Percentiles rank a stretch among this genome's conserved stretches.
Evolutionary conservation across 2,329 filamentous ascomycete species (phyloP).

Genomic region (Fusarium sp.): DNA sequence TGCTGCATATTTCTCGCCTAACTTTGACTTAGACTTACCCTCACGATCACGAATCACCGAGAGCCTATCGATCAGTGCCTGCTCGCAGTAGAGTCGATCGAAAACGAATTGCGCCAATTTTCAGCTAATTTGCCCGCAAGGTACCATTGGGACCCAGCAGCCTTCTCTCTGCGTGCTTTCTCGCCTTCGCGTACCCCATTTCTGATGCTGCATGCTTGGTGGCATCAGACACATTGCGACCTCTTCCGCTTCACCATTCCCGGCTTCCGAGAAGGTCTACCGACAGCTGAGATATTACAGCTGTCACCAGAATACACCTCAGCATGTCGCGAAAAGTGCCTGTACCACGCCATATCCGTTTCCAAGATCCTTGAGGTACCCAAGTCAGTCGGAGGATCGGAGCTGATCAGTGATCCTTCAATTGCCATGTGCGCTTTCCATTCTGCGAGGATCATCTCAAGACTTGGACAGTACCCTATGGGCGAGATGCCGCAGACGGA

Average conservation of each 20-base stretch:
- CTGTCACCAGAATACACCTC: not conserved
- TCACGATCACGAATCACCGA: constrained; percentile 36
- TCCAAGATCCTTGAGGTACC: not conserved
- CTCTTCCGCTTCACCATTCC: constrained; percentile 40
- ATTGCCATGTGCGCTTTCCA: constrained; percentile 29
- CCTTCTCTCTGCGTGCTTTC: constrained; percentile 36
- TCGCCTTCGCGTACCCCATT: constrained; percentile 35
- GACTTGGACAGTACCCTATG: constrained; percentile 19
- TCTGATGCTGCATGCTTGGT: constrained; percentile 42
- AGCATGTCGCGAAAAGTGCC: constrained; percentile 11
- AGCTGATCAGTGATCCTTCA: constrained; percentile 20
- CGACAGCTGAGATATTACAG: not conserved
- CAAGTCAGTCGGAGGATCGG: not conserved
- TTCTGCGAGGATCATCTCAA: constrained; percentile 23
- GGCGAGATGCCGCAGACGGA: constrained; percentile 3
- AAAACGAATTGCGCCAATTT: constrained; percentile 16
- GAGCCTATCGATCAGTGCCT: constrained; percentile 23
- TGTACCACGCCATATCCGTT: constrained; percentile 9
- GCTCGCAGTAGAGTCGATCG: constrained; percentile 7
- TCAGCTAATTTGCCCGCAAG: not conserved
- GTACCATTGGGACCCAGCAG: constrained; percentile 27
- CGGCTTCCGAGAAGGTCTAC: constrained; percentile 15
- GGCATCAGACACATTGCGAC: constrained; percentile 42
- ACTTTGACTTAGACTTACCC: constrained; percentile 12
- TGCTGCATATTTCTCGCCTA: fast-evolving